Base-by-base conservation (phyloP, 1,139 yeast species). In the Suhomyces atakaporum region DNA sequence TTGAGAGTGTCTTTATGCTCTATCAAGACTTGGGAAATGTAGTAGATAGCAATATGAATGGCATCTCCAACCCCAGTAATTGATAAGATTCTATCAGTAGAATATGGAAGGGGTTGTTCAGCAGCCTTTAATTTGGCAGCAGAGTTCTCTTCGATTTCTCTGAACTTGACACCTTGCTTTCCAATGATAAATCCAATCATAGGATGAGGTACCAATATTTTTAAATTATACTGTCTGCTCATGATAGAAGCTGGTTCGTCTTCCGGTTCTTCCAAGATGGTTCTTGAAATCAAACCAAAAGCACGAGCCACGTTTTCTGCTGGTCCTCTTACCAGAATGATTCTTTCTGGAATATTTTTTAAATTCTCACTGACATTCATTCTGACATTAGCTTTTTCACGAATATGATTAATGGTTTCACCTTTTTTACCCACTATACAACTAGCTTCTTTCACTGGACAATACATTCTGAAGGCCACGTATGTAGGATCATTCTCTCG, bases 41-140 rank as follows among this genome's bases (percentile, higher is more conserved):
- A 83, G 56, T 81, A 85, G 1, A 83, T 70, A 6, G 96, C 96
- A 48, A 86, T 84, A 53, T 86, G 95, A 34, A 89, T 77, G 3
- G 95, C 90, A 61, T 85, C 95, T 3, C 90, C 89, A 8, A 84
- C 94, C 4, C 97, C 97, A 10, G 75, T 68, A 13, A 89, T 75
- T 20, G 81, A 73, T 36, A 89, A 63, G 5, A 85, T 70, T 41
- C 96, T 73, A 56, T 89, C 97, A 11, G 92, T 86, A 1, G 95
- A 84, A 44, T 75, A 75, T 1, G 95, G 89, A 46, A 89, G 67
- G 14, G 84, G 77, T 33, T 78, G 77, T 35, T 85, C 92, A 14
- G 86, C 87, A 2, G 95, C 95, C 46, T 76, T 77, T 40, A 89
- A 69, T 44, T 78, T 75, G 3, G 96, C 94, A 4, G 94, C 90